phyloP scores from a whole-genome alignment of 2,329 filamentous ascomycete species.

The Fusarium equiseti region DNA sequence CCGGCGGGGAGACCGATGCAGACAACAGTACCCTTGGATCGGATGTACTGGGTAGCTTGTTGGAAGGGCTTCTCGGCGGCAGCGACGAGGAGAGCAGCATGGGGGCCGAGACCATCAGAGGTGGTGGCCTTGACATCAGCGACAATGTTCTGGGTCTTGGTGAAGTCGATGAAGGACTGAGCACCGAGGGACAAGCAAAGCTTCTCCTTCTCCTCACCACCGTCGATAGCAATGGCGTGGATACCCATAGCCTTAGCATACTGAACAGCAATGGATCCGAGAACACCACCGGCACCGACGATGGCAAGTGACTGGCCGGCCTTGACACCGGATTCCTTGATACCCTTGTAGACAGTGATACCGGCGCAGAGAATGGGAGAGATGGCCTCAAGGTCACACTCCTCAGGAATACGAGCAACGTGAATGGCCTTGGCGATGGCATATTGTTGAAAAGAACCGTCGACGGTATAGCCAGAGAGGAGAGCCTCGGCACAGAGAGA shows the following conservation, averaged over 20 bases:
- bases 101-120: slow-evolving; percentile 83
- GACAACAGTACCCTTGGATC: slow-evolving; percentile 83
- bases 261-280: slow-evolving; percentile 83
- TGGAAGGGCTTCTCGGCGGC: slow-evolving; percentile 94
- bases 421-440: slow-evolving; percentile 87
- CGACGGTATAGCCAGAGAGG: slow-evolving; percentile 91
- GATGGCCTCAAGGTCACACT: slow-evolving; percentile 79
- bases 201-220: slow-evolving; percentile 81
- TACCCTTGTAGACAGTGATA: slow-evolving; percentile 90
- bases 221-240: slow-evolving; percentile 83
- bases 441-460: slow-evolving; percentile 95
- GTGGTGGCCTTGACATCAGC: slow-evolving; percentile 86
- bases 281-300: slow-evolving; percentile 86
- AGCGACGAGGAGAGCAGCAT: slow-evolving; percentile 88
- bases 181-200: slow-evolving; percentile 80
- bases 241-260: slow-evolving; percentile 94
- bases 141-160: slow-evolving; percentile 79
- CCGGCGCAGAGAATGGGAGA: slow-evolving; percentile 86
- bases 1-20: slow-evolving; percentile 89
- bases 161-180: slow-evolving; percentile 82
- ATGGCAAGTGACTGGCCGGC: slow-evolving; percentile 85
- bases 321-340: slow-evolving; percentile 82
- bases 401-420: slow-evolving; percentile 84
- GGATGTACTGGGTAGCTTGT: slow-evolving; percentile 90
- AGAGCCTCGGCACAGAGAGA: slow-evolving; percentile 80